Percentiles rank a stretch among this genome's conserved stretches.
Evolutionary conservation across 2,329 filamentous ascomycete genomes (phyloP).

Genomic region (Trichothecium roseum): DNA sequence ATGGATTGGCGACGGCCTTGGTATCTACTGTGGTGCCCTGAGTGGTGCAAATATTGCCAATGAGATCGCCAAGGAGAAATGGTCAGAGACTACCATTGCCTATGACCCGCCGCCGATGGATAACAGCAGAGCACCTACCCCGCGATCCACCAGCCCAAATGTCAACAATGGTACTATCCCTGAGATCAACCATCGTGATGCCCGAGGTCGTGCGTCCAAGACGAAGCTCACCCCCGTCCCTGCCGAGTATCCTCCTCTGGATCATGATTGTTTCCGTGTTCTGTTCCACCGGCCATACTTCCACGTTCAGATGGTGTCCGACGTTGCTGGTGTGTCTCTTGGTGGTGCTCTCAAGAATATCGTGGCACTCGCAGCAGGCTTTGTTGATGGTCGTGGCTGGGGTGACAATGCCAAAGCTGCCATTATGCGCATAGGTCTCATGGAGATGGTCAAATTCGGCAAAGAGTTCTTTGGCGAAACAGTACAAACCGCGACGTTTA

Average conservation of each 20-base stretch:
- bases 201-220: slow-evolving; percentile 55
- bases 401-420: slow-evolving; percentile 99
- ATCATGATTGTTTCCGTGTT: slow-evolving; percentile 70
- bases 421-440: slow-evolving; percentile 88
- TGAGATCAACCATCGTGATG: slow-evolving; percentile 56
- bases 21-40: slow-evolving; percentile 93
- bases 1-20: slow-evolving; percentile 80
- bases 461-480: slow-evolving; percentile 84
- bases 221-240: slow-evolving; percentile 68
- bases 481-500: slow-evolving; percentile 76
- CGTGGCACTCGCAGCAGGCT: slow-evolving; percentile 86
- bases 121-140: slow-evolving; percentile 56
- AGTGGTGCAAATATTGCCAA: slow-evolving; percentile 94
- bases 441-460: slow-evolving; percentile 95
- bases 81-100: slow-evolving; percentile 92
- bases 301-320: slow-evolving; percentile 85
- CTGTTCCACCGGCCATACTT: slow-evolving; percentile 97
- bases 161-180: slow-evolving; percentile 41
- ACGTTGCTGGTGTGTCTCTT: slow-evolving; percentile 94
- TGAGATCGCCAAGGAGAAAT: slow-evolving; percentile 92
- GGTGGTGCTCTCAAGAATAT: slow-evolving; percentile 95
- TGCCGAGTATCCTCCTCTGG: slow-evolving; percentile 72
- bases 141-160: slow-evolving; percentile 35
- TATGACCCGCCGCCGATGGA: slow-evolving; percentile 90
- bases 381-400: slow-evolving; percentile 92